Evolutionary conservation across 805 yeast genomes (phyloP).

Genomic region (Hanseniaspora clermontiae): DNA sequence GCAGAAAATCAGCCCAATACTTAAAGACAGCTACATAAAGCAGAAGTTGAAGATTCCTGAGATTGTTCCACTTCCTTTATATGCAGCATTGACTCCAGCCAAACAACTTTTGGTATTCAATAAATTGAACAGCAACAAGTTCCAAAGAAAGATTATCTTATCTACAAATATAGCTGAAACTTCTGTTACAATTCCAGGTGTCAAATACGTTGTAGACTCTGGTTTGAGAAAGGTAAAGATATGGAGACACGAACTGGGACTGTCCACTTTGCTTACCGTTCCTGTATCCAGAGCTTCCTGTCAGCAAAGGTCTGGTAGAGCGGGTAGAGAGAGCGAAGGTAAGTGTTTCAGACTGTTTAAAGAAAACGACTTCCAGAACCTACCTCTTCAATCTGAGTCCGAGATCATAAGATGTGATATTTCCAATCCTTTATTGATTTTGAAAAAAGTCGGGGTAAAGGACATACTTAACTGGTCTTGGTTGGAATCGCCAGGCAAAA

Average conservation of each 20-base stretch:
- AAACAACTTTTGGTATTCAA: conserved; percentile 74
- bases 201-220: conserved; percentile 80
- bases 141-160: conserved; percentile 70
- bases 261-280: conserved; percentile 82
- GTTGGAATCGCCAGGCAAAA: conserved; percentile 82
- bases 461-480: conserved; percentile 82
- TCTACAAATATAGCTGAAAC: conserved; percentile 98
- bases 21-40: conserved; percentile 40
- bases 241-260: conserved; percentile 85
- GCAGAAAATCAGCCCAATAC: conserved; percentile 44
- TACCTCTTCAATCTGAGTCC: conserved; percentile 77
- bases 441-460: conserved; percentile 70
- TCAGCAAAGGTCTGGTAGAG: conserved; percentile 91
- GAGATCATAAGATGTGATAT: conserved; percentile 83
- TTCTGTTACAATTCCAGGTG: conserved; percentile 90
- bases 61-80: conserved; percentile 68
- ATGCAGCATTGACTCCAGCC: conserved; percentile 83
- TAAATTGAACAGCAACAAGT: conserved; percentile 33
- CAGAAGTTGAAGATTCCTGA: conserved; percentile 40
- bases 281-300: conserved; percentile 93
- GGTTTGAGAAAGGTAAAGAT: conserved; percentile 89
- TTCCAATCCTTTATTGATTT: conserved; percentile 67
- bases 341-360: conserved; percentile 76
- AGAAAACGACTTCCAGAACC: conserved; percentile 50
- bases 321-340: conserved; percentile 95